Evolutionary conservation across 805 yeast genomes (phyloP).

Genomic region (Pichia eremophila): DNA sequence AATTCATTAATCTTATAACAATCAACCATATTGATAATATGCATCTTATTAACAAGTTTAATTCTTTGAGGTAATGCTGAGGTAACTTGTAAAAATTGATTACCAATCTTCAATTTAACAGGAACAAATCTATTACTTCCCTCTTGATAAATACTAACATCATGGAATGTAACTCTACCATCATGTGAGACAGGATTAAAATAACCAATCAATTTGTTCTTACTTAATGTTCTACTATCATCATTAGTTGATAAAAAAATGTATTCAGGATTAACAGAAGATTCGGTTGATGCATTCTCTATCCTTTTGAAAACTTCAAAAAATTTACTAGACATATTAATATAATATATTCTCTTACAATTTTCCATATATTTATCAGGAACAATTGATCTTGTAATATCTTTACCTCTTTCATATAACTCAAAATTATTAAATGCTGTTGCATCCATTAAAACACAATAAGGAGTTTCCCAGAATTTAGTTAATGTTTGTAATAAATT

Average conservation of each 20-base stretch:
- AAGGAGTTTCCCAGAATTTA: slow-evolving; percentile 64
- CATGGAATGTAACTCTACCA: slow-evolving; percentile 42
- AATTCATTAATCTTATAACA: slow-evolving; percentile 34
- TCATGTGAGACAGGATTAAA: slow-evolving; percentile 36
- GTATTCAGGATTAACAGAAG: slow-evolving; percentile 6
- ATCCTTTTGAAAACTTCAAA: slow-evolving; percentile 9
- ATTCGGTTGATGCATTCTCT: slow-evolving; percentile 5
- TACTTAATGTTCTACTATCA: slow-evolving; percentile 33
- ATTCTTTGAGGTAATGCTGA: slow-evolving; percentile 35
- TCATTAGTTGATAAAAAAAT: slow-evolving; percentile 38
- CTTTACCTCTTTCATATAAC: slow-evolving; percentile 6
- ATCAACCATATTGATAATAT: slow-evolving; percentile 32
- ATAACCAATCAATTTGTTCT: slow-evolving; percentile 35
- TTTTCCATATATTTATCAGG: slow-evolving; percentile 45
- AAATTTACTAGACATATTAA: slow-evolving; percentile 34
- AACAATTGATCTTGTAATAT: slow-evolving; percentile 24
- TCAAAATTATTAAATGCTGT: slow-evolving; percentile 38
- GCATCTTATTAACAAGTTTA: slow-evolving; percentile 28
- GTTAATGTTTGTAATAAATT: slow-evolving; percentile 55
- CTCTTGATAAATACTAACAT: slow-evolving; percentile 42
- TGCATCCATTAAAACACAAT: slow-evolving; percentile 56
- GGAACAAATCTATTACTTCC: slow-evolving; percentile 44
- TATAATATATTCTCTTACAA: slow-evolving; percentile 45
- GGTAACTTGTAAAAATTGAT: slow-evolving; percentile 52
- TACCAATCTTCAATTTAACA: slow-evolving; percentile 59